Evolutionary conservation across 148 eudicot genomes (phyloP), one percentile per base, ranked within the genome.

Genomic region (Simmondsia chinensis): DNA sequence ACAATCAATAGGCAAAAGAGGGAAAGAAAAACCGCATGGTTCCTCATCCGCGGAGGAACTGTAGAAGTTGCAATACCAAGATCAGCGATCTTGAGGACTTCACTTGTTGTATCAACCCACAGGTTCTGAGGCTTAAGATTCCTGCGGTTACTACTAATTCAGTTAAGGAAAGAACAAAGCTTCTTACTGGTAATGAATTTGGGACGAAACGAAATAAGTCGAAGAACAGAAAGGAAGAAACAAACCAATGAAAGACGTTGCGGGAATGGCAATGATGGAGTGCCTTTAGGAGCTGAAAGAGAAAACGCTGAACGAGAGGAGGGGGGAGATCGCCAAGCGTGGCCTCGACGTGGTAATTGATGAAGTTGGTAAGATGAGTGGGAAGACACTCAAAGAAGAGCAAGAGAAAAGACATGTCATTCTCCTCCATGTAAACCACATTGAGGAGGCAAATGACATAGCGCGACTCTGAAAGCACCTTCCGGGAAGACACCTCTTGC

Each of bases 121-220:
- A 93, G 68, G 59, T 93, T 93, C 66, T 93, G 99, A 5, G 96
- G 99, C 87, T 93, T 93, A 16, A 93, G 61, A 70, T 93, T 95
- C 30, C 99, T 74, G 25, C 14, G 27, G n/a, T 20, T 9, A 32
- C 6, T 23, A 39, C 15, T 5, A 9, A 25, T 12, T 13, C 20
- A 39, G 52, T 13, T 21, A 22, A 18, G 40, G 32, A n/a, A 13
- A 26, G 12, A 9, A 28, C n/a, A n/a, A n/a, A n/a, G n/a, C n/a
- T n/a, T n/a, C n/a, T n/a, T n/a, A n/a, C n/a, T n/a, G n/a, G n/a
- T n/a, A n/a, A n/a, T n/a, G n/a, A n/a, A n/a, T n/a, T n/a, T n/a
- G n/a, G n/a, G 31, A 5, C 7, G 5, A 5, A 27, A 17, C 27
- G 9, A 0, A 3, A 26, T 9, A 27, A 0, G 13, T 12, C 4